These are phyloP conservation scores for Xylariaceae sp. DNA, from an alignment of 2,329 filamentous ascomycete genomes.

Conservation along the genomic window DNA sequence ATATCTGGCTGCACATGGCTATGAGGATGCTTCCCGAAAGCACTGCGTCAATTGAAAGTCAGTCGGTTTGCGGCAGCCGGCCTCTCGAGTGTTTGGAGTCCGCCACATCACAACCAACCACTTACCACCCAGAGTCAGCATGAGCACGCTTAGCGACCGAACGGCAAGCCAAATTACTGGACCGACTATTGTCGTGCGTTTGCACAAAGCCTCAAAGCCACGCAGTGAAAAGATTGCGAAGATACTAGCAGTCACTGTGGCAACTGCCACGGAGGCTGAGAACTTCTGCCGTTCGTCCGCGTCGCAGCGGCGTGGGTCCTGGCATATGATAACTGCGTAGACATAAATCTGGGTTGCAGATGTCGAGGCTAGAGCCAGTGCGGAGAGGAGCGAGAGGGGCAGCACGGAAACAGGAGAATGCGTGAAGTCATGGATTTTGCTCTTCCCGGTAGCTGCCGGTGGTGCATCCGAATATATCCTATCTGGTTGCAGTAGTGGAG, in stretches of 20 bases:
- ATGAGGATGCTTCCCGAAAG: conserved; percentile 2
- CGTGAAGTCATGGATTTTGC: not conserved
- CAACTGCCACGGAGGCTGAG: conserved; percentile 2
- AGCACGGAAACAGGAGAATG: not conserved
- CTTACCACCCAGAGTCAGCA: not conserved
- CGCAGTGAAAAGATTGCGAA: not conserved
- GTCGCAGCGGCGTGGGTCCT: conserved; percentile 2
- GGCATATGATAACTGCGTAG: conserved; percentile 2
- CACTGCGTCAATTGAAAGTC: conserved; percentile 1
- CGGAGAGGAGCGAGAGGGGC: conserved; percentile 9
- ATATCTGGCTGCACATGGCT: conserved; percentile 12
- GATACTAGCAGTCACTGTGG: conserved; percentile 1
- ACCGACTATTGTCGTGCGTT: not conserved
- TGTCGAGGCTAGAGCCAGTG: conserved; percentile 2
- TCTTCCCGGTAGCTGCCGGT: not conserved
- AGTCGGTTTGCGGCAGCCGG: too few relatives aligned
- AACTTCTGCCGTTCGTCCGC: not conserved
- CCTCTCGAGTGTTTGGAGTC: too few relatives aligned
- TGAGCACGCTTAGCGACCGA: not conserved
- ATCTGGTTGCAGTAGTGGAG: too few relatives aligned
- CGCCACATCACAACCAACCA: too few relatives aligned
- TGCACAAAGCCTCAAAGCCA: conserved; percentile 1
- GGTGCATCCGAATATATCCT: not conserved
- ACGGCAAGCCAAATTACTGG: not conserved
- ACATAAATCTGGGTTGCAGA: conserved; percentile 2